Conservation (phyloP, 257 asterid species). For the Ophiorrhiza pumila region DNA sequence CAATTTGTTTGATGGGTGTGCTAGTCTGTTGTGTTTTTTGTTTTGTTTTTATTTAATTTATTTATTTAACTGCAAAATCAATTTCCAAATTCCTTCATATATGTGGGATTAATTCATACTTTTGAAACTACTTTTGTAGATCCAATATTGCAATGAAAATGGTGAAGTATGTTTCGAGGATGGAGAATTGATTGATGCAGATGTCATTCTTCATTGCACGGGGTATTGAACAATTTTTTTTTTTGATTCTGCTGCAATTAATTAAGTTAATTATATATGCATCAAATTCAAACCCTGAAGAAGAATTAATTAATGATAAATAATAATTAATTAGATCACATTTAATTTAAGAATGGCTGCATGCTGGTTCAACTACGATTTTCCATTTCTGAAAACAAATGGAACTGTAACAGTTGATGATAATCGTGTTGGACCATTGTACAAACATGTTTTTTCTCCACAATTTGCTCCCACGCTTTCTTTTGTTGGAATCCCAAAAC, state of each 20-base stretch:
- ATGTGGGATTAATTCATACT: too few species aligned
- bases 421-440: constrained; percentile 64
- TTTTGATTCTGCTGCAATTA: too few species aligned
- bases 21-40: too few species aligned
- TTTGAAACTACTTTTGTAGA: constrained; percentile 31
- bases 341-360: too few species aligned
- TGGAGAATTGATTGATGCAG: constrained; percentile 46
- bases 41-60: too few species aligned
- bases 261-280: too few species aligned
- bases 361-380: constrained; percentile 42
- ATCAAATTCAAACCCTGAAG: too few species aligned
- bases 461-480: constrained; percentile 55
- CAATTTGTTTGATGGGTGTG: too few species aligned
- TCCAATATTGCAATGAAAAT: constrained; percentile 34
- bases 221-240: too few species aligned
- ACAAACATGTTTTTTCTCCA: constrained; percentile 63
- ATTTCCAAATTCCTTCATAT: not conserved
- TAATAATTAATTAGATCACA: too few species aligned
- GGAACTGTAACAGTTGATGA: constrained; percentile 50
- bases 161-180: constrained; percentile 53
- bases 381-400: constrained; percentile 54
- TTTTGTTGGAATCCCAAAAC: constrained; percentile 45
- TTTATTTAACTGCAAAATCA: too few species aligned
- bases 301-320: too few species aligned
- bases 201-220: constrained; percentile 51